Evolutionary conservation across 2,329 filamentous ascomycete species (phyloP).

Genomic region (Torrubiella hemipterigena): DNA sequence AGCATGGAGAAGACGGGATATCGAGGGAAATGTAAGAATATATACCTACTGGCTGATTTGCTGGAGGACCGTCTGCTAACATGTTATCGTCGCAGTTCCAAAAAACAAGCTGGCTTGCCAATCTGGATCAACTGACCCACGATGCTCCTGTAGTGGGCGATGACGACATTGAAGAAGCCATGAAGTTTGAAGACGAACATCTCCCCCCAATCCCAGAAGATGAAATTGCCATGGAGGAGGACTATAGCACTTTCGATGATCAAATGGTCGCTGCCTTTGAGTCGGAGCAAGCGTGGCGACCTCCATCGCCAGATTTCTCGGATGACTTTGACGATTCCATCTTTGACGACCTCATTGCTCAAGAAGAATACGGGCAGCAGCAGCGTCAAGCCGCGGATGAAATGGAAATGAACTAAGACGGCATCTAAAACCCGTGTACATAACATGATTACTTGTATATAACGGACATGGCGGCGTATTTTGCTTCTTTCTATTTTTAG

Average conservation of each 20-base stretch:
- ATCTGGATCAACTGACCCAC: conserved; percentile 18
- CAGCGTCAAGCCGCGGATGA: conserved; percentile 6
- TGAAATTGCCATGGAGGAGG: conserved; percentile 40
- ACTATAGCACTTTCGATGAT: conserved; percentile 46
- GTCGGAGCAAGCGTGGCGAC: conserved; percentile 14
- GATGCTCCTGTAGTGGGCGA: conserved; percentile 31
- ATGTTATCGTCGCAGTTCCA: conserved; percentile 16
- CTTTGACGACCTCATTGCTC: conserved; percentile 34
- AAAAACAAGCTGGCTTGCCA: conserved; percentile 21
- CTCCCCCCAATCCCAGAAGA: conserved; percentile 19
- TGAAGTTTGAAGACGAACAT: conserved; percentile 19
- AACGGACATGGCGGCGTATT: no score
- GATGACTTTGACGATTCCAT: conserved; percentile 52
- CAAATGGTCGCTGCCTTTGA: conserved; percentile 39
- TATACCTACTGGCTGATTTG: conserved; percentile 12
- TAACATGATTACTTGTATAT: no score
- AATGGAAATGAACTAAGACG: conserved; percentile 8
- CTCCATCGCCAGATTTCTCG: conserved; percentile 23
- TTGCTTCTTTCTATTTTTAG: no score
- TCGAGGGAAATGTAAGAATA: conserved; percentile 49
- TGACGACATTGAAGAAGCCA: conserved; percentile 39
- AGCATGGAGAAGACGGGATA: conserved; percentile 47
- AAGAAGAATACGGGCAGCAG: conserved; percentile 14
- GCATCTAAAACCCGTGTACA: no score
- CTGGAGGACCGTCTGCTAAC: background rate